Conservation (phyloP, 192 early-diverging fungal genomes). For the Dissophora ornata region DNA sequence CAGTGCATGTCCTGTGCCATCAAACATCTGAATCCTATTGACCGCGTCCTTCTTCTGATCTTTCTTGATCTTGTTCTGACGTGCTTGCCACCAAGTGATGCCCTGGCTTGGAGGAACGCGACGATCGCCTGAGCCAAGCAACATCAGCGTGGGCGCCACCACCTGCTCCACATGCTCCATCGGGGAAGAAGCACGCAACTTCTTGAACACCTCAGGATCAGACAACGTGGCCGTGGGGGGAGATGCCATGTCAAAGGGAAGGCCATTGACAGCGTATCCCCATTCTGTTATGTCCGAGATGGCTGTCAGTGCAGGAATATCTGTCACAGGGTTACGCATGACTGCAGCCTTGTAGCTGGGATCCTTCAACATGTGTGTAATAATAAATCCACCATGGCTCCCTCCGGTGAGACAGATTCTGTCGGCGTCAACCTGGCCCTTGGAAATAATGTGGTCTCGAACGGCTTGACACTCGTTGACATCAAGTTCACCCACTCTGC, state of each 20-base stretch:
- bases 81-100: slow-evolving; percentile 56
- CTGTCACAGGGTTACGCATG: slow-evolving; percentile 78
- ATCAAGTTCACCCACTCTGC: slow-evolving; percentile 73
- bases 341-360: slow-evolving; percentile 70
- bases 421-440: slow-evolving; percentile 58
- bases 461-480: slow-evolving; percentile 71
- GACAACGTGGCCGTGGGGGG: slow-evolving; percentile 67
- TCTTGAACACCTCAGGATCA: slow-evolving; percentile 64
- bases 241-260: slow-evolving; percentile 60
- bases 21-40: slow-evolving; percentile 65
- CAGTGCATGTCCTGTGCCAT: slow-evolving; percentile 68
- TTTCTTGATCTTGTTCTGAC: slow-evolving; percentile 56
- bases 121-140: slow-evolving; percentile 74
- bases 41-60: slow-evolving; percentile 22
- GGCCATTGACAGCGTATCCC: slow-evolving; percentile 76
- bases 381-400: slow-evolving; percentile 78
- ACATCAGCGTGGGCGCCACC: slow-evolving; percentile 70
- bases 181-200: slow-evolving; percentile 69
- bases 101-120: slow-evolving; percentile 80
- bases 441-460: slow-evolving; percentile 53
- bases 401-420: slow-evolving; percentile 75
- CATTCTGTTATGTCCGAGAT: slow-evolving; percentile 80
- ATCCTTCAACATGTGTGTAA: slow-evolving; percentile 64
- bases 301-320: slow-evolving; percentile 55
- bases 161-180: slow-evolving; percentile 66